phyloP scores from a whole-genome alignment of 148 eudicot species.

The Silene latifolia region DNA sequence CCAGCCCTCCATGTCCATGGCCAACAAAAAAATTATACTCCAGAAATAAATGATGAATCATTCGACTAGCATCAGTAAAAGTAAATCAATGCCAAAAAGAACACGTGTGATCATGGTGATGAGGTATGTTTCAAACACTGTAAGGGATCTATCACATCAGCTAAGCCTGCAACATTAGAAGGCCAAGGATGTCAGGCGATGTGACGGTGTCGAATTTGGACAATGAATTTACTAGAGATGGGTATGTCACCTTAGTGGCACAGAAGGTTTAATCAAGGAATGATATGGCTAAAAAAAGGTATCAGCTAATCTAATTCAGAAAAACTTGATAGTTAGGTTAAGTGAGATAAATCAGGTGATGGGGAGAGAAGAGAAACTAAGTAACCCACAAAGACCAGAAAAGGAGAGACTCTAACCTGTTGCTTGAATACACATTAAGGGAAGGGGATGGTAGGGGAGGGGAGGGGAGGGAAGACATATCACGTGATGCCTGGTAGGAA shows the following conservation, averaged over 20 bases:
- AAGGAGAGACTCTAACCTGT: too few species aligned
- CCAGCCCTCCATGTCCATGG: not conserved
- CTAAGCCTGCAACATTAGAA: not conserved
- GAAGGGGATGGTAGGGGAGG: too few species aligned
- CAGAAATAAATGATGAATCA: not conserved
- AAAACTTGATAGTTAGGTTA: not conserved
- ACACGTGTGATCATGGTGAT: not conserved
- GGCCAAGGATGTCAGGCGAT: not conserved
- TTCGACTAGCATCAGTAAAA: not conserved
- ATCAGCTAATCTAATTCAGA: not conserved
- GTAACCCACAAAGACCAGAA: too few species aligned
- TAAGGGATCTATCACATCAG: not conserved
- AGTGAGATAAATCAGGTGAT: not conserved
- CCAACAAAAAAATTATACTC: not conserved
- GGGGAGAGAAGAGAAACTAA: too few species aligned
- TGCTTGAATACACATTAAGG: too few species aligned
- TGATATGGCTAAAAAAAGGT: not conserved
- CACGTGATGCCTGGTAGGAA: not conserved
- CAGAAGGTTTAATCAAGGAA: not conserved
- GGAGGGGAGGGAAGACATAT: not conserved
- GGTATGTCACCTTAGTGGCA: not conserved
- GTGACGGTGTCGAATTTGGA: not conserved
- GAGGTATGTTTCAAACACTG: not conserved
- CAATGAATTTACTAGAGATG: not conserved
- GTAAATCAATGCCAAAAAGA: not conserved